Percentiles rank a stretch among this genome's conserved stretches.
These are phyloP conservation scores for Colletotrichum navitas DNA, from an alignment of 2,329 filamentous ascomycete genomes.

Conservation along the genomic window DNA sequence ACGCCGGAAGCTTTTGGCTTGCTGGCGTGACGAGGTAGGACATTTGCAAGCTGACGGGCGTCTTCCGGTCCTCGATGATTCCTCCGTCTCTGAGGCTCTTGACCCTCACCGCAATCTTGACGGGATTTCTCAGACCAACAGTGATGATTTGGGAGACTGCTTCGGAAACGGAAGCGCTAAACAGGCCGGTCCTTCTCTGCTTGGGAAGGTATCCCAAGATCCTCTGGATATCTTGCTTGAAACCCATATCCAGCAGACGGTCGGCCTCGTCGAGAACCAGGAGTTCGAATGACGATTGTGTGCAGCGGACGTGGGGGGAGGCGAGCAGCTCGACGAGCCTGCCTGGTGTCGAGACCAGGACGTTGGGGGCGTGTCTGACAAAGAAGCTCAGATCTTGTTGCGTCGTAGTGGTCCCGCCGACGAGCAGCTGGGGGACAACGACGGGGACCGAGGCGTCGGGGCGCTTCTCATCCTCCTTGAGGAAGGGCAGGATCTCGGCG, in stretches of 20 bases:
- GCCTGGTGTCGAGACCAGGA: conserved; percentile 92
- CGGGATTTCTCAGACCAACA: conserved; percentile 91
- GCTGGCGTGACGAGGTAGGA: conserved; percentile 82
- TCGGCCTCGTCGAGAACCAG: conserved; percentile 96
- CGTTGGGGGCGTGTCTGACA: conserved; percentile 84
- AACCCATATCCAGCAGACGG: conserved; percentile 90
- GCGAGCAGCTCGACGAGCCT: conserved; percentile 88
- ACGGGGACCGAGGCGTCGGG: conserved; percentile 60
- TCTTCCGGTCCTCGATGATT: conserved; percentile 82
- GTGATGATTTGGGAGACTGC: conserved; percentile 93
- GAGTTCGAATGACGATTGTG: conserved; percentile 90
- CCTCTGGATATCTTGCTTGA: conserved; percentile 89
- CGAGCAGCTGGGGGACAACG: conserved; percentile 88
- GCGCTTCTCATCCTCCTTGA: conserved; percentile 68
- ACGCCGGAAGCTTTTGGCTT: conserved; percentile 82
- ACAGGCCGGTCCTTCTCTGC: conserved; percentile 91
- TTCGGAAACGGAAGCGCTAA: conserved; percentile 96
- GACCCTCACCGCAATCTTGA: conserved; percentile 94
- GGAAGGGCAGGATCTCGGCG: conserved; percentile 70
- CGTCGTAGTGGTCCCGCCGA: conserved; percentile 83
- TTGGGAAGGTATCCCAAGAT: conserved; percentile 90
- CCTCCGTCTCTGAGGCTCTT: conserved; percentile 76
- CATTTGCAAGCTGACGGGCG: conserved; percentile 93
- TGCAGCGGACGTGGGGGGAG: conserved; percentile 88
- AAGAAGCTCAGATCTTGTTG: conserved; percentile 91